Percentiles rank a stretch among this genome's conserved stretches.
Evolutionary conservation across 345 rosid genomes (phyloP).

Genomic region (Gossypium bickii): DNA sequence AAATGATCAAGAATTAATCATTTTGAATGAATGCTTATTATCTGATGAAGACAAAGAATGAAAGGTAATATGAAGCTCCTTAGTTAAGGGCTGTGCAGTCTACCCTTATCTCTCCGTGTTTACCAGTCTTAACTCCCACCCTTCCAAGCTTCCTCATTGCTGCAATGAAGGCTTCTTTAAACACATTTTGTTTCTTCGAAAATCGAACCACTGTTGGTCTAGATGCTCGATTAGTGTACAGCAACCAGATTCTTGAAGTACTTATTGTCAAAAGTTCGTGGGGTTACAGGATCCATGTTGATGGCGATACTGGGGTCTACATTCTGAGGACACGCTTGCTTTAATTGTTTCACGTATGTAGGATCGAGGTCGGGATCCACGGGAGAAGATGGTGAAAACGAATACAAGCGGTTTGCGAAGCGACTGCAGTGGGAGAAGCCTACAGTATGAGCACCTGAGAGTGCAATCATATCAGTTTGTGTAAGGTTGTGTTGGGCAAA

Average conservation of each 20-base stretch:
- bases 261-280: slow-evolving; percentile 52
- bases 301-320: slow-evolving; percentile 47
- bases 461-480: slow-evolving; percentile 33
- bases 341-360: slow-evolving; percentile 49
- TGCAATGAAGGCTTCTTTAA: slow-evolving; percentile 46
- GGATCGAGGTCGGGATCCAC: slow-evolving; percentile 64
- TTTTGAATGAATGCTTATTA: neutral
- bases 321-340: slow-evolving; percentile 40
- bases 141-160: slow-evolving; percentile 89
- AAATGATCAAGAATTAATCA: neutral
- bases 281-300: slow-evolving; percentile 52
- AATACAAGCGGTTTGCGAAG: slow-evolving; percentile 58
- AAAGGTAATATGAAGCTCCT: neutral
- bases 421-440: slow-evolving; percentile 77
- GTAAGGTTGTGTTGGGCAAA: slow-evolving; percentile 46
- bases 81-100: slow-evolving; percentile 61
- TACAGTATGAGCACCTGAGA: slow-evolving; percentile 56
- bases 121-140: slow-evolving; percentile 55
- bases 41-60: neutral
- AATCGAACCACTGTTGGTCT: slow-evolving; percentile 44
- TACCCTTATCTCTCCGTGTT: slow-evolving; percentile 53
- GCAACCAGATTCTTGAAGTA: slow-evolving; percentile 67
- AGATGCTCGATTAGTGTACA: slow-evolving; percentile 46
- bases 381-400: slow-evolving; percentile 43
- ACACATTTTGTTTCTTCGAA: slow-evolving; percentile 43